Conservation (phyloP, 208 protist genomes). For the Ichthyophonus hoferi region DNA sequence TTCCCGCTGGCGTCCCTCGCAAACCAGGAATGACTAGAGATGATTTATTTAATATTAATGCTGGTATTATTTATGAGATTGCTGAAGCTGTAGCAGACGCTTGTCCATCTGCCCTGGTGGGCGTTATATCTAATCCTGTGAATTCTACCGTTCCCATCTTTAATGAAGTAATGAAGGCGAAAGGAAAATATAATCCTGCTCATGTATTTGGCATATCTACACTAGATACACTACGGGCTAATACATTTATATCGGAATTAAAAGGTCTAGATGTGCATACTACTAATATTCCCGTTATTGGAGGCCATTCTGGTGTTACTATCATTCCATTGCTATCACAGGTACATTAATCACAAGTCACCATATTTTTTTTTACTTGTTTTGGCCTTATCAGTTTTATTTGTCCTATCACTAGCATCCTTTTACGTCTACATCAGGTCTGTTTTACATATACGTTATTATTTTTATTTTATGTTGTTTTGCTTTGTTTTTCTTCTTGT, state of each 20-base stretch:
- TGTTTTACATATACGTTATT: too few relatives aligned
- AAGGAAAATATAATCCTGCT: constrained; percentile 75
- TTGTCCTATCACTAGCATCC: too few relatives aligned
- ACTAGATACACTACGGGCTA: constrained; percentile 81
- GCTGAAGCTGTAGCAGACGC: constrained; percentile 70
- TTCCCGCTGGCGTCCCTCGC: constrained; percentile 86
- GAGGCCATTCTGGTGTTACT: constrained; percentile 86
- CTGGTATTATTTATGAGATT: constrained; percentile 79
- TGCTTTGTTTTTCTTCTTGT: too few relatives aligned
- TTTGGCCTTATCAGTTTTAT: too few relatives aligned
- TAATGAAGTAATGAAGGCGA: constrained; percentile 74
- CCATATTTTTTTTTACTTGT: too few relatives aligned
- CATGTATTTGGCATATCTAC: constrained; percentile 81
- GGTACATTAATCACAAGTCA: too few relatives aligned
- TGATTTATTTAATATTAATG: constrained; percentile 91
- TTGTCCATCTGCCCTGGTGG: constrained; percentile 80
- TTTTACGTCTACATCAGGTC: too few relatives aligned
- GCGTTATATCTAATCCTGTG: constrained; percentile 89
- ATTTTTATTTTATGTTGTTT: too few relatives aligned
- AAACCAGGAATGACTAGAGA: constrained; percentile 90
- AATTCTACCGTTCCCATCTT: constrained; percentile 90
- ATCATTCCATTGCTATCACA: constrained; percentile 83
- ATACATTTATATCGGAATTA: constrained; percentile 73
- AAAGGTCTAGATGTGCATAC: constrained; percentile 39
- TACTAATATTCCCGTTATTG: constrained; percentile 73